Base-by-base conservation (phyloP, 306 rosid genomes). In the Fragaria vesca region DNA sequence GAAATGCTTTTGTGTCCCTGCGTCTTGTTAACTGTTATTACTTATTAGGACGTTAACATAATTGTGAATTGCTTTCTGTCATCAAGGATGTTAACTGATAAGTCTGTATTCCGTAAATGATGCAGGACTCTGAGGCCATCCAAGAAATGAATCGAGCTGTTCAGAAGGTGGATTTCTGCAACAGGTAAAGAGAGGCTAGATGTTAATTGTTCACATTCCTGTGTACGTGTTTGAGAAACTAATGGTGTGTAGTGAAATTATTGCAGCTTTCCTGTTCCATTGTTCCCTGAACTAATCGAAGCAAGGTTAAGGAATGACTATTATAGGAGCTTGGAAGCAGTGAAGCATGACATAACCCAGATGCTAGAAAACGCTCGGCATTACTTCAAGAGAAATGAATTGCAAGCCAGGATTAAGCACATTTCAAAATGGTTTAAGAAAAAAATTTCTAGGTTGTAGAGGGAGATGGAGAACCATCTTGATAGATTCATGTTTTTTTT, bases 241-340 rank as follows among this genome's bases (percentile, higher is more conserved):
- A 60, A 70, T 79, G 62, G 38, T 69, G 34, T 43, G 26, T 87
- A 83, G 72, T 77, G 69, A 61, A 38, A 18, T 50, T 61, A 4
- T 80, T 84, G 72, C 89, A 93, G 98, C 89, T 88, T 80, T 74
- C 87, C 94, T 1, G 93, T 75, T 77, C 91, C 85, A 12, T 80
- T 93, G 28, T 84, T 81, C 81, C 98, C 94, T 12, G 94, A 88
- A 80, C 80, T 91, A 75, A 89, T 93, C 80, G 83, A 74, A 52
- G 57, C 80, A 65, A 91, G 97, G 78, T 74, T 93, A 58, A 72
- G 43, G 79, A 89, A 89, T 67, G 78, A 91, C 73, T 93, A 93
- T 80, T 91, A 93, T 69, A 83, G 98, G 78, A 87, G 85, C 72
- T 79, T 86, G 84, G 91, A 93, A 77, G 88, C 89, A 73, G 91